Evolutionary conservation across 495 filamentous ascomycete species (phyloP).

Genomic region (Daldinia decipiens): DNA sequence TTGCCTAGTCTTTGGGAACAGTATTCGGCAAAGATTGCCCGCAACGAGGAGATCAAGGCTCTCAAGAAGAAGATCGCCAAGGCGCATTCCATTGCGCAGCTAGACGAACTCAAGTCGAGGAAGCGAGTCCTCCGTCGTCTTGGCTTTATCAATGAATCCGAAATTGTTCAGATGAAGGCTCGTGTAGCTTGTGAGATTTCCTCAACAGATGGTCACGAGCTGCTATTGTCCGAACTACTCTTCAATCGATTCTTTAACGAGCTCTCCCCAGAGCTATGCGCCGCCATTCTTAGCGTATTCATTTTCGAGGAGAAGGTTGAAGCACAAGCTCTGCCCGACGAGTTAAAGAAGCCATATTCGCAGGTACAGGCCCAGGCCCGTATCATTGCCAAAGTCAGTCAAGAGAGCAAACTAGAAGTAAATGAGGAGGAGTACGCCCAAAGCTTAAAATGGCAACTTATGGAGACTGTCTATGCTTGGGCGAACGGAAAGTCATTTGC

Average conservation of each 20-base stretch:
- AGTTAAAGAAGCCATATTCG: conserved; percentile 83
- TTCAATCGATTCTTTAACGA: conserved; percentile 99
- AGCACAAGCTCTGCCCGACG: conserved; percentile 76
- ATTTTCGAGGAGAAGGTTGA: conserved; percentile 96
- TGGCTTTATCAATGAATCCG: conserved; percentile 91
- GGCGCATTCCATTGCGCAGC: conserved; percentile 84
- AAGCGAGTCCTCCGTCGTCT: conserved; percentile 97
- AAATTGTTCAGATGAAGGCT: conserved; percentile 94
- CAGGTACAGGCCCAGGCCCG: conserved; percentile 87
- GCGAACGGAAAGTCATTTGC: conserved; percentile 90
- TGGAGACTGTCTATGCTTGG: conserved; percentile 97
- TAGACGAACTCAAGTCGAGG: conserved; percentile 94
- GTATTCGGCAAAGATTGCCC: conserved; percentile 81
- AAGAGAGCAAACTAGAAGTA: conserved; percentile 88
- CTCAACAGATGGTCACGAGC: conserved; percentile 84
- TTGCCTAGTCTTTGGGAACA: conserved; percentile 83
- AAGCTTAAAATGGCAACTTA: conserved; percentile 89
- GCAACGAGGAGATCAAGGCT: conserved; percentile 79
- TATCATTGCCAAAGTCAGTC: conserved; percentile 88
- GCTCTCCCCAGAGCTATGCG: conserved; percentile 83
- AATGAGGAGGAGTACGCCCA: conserved; percentile 93
- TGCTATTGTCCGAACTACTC: conserved; percentile 89
- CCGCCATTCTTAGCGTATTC: conserved; percentile 87
- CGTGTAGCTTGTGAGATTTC: conserved; percentile 95
- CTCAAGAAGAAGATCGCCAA: conserved; percentile 86